Percentiles rank a stretch among this genome's conserved stretches.
Conservation (phyloP, 148 eudicot genomes). For the Dianthus caryophyllus region DNA sequence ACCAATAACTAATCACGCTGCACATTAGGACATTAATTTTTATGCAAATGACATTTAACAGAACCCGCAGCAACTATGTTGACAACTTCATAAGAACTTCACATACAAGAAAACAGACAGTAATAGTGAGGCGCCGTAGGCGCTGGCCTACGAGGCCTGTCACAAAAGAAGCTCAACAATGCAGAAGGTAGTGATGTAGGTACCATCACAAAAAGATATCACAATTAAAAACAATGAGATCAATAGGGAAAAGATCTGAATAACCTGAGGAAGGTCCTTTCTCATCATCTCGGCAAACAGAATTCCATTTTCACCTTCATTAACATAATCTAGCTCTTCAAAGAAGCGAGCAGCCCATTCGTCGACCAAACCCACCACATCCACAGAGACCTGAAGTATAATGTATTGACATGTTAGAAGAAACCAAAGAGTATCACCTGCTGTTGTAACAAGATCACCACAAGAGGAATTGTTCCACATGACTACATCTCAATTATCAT, state of each 20-base stretch:
- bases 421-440: not conserved
- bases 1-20: not conserved
- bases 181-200: not conserved
- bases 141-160: too few species aligned
- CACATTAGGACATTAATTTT: not conserved
- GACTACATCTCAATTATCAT: not conserved
- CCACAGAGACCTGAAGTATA: conserved; percentile 62
- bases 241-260: conserved; percentile 4
- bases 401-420: conserved; percentile 2
- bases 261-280: conserved; percentile 95
- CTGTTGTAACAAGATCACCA: not conserved
- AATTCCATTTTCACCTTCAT: conserved; percentile 97
- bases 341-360: conserved; percentile 99
- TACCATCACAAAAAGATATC: not conserved
- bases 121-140: not conserved
- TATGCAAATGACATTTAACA: too few species aligned
- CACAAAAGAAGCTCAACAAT: not conserved
- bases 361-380: conserved; percentile 97
- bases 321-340: conserved; percentile 97
- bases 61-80: not conserved
- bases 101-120: not conserved
- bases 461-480: conserved; percentile 9
- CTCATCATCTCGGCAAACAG: conserved; percentile 95
- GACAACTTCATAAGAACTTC: not conserved
- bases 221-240: not conserved